Evolutionary conservation across 108 stramenopile species (phyloP).

Genomic region (Seminavis robusta): DNA sequence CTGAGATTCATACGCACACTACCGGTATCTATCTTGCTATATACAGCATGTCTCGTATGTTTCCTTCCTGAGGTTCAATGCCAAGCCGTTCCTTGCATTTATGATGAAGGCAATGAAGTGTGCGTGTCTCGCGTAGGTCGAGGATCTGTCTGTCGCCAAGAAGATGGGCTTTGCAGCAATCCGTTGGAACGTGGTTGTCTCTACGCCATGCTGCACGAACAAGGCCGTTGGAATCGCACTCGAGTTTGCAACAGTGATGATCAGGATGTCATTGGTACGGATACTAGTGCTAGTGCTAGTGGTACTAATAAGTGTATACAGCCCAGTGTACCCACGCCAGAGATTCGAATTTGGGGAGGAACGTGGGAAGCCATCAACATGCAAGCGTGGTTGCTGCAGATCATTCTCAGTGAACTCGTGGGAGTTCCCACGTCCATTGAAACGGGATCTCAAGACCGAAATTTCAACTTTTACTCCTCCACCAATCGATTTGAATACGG

Average conservation of each 20-base stretch:
- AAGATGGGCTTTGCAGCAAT: conserved; percentile 30
- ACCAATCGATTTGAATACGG: conserved; percentile 13
- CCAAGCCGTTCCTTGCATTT: no score
- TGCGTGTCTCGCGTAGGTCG: no score
- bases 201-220: not conserved
- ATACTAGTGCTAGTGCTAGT: no score
- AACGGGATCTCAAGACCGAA: conserved; percentile 6
- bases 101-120: no score
- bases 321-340: no score
- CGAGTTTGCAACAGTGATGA: conserved; percentile 20
- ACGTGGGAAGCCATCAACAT: conserved; percentile 36
- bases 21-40: no score
- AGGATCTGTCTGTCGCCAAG: no score
- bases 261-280: no score
- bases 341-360: conserved; percentile 26
- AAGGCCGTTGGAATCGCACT: not conserved
- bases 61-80: no score
- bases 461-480: conserved; percentile 17
- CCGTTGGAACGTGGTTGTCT: conserved; percentile 29
- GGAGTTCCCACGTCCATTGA: conserved; percentile 29
- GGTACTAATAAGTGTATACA: no score
- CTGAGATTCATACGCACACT: no score
- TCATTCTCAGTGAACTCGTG: conserved; percentile 29
- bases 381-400: conserved; percentile 31
- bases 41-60: no score